Evolutionary conservation across 2,329 filamentous ascomycete species (phyloP).

Genomic region (Ophiocordyceps unilateralis): DNA sequence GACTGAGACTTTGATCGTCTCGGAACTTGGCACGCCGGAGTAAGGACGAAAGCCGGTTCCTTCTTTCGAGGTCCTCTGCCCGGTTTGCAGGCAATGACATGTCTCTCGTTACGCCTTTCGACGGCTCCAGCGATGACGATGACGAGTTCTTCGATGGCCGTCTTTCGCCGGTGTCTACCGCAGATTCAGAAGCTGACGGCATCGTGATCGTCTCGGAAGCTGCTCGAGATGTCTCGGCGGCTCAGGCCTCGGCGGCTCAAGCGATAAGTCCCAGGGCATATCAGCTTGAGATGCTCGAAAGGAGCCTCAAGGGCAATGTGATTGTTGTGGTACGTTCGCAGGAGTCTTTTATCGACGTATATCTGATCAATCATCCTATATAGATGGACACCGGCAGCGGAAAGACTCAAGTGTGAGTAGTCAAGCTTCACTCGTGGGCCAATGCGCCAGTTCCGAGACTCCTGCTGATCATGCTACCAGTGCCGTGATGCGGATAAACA

Average conservation of each 20-base stretch:
- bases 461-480: constrained; percentile 18
- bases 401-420: constrained; percentile 56
- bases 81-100: background rate
- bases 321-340: constrained; percentile 45
- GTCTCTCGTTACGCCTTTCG: constrained; percentile 1
- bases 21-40: too few relatives aligned
- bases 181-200: constrained; percentile 1
- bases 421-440: background rate
- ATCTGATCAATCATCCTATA: background rate
- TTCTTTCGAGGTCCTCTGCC: background rate
- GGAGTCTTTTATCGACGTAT: background rate
- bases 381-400: constrained; percentile 74
- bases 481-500: constrained; percentile 49
- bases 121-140: constrained; percentile 1
- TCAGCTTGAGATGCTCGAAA: constrained; percentile 59
- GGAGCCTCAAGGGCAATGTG: constrained; percentile 50
- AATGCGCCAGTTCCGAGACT: background rate
- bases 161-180: background rate
- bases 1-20: too few relatives aligned
- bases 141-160: constrained; percentile 2
- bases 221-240: constrained; percentile 1
- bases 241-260: background rate
- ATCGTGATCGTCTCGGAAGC: constrained; percentile 6
- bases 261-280: constrained; percentile 39
- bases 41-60: background rate